phyloP scores from a whole-genome alignment of 108 stramenopile species.

The Nitzschia sp. region DNA sequence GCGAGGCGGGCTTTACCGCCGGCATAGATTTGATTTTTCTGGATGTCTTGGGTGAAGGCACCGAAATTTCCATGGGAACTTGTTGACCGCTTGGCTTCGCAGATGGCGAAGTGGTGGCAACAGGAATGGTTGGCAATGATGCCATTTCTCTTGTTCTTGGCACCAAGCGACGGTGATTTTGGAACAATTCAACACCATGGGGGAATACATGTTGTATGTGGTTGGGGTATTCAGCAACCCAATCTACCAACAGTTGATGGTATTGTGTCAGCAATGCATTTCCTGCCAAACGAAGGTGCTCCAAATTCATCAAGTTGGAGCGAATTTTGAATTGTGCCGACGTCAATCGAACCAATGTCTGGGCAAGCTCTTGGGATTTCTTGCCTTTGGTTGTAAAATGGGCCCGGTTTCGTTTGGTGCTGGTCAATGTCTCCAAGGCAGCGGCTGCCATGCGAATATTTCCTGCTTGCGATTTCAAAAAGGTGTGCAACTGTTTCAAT shows the following conservation, averaged over 20 bases:
- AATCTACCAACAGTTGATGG: constrained; percentile 9
- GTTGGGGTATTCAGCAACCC: constrained; percentile 24
- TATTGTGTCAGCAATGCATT: not conserved
- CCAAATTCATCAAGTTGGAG: constrained; percentile 44
- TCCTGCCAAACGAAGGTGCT: constrained; percentile 22
- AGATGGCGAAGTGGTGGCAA: not conserved
- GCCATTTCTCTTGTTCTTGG: constrained; percentile 34
- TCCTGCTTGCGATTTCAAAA: constrained; percentile 29
- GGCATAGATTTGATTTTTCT: not conserved
- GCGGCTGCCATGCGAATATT: constrained; percentile 34
- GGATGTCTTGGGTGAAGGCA: not conserved
- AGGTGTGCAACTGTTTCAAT: constrained; percentile 23
- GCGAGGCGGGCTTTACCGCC: not conserved
- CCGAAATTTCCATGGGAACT: constrained; percentile 24
- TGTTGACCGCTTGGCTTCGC: not conserved
- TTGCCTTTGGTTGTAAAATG: constrained; percentile 10
- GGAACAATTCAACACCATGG: constrained; percentile 25
- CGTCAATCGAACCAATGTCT: constrained; percentile 55
- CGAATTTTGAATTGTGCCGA: constrained; percentile 53
- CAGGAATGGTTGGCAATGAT: not conserved
- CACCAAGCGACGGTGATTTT: constrained; percentile 25
- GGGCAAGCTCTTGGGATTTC: constrained; percentile 65
- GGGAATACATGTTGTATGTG: constrained; percentile 34
- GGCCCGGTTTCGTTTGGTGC: constrained; percentile 29
- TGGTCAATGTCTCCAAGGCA: constrained; percentile 35